Percentiles rank a stretch among this genome's conserved stretches.
Conservation (phyloP, 1,284 basidiomycete genomes). For the Ustilago trichophora region DNA sequence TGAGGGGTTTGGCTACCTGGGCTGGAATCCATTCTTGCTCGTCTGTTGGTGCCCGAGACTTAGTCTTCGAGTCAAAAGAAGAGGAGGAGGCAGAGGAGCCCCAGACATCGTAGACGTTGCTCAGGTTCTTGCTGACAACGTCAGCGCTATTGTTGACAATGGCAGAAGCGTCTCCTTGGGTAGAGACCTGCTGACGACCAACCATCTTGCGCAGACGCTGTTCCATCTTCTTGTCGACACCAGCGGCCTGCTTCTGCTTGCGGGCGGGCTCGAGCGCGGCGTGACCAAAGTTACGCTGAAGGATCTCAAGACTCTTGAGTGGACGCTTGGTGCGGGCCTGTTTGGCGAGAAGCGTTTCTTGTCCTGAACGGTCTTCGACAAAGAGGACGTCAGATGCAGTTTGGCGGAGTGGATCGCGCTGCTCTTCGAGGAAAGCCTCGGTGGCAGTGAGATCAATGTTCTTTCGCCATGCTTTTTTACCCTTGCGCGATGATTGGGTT, state of each 20-base stretch:
- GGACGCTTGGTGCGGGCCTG: conserved; percentile 68
- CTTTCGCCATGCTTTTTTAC: conserved; percentile 91
- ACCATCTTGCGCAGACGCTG: conserved; percentile 38
- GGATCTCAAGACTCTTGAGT: conserved; percentile 82
- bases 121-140: conserved; percentile 26
- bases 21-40: conserved; percentile 23
- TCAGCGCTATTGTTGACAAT: conserved; percentile 13
- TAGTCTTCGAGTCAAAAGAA: too few relatives aligned
- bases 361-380: conserved; percentile 68
- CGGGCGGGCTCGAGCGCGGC: conserved; percentile 73
- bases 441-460: conserved; percentile 69
- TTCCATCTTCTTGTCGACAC: conserved; percentile 51
- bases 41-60: too few relatives aligned
- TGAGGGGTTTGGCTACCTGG: conserved; percentile 8
- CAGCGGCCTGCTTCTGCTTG: conserved; percentile 20
- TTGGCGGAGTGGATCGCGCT: conserved; percentile 42
- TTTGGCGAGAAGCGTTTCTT: conserved; percentile 42
- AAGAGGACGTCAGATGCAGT: conserved; percentile 33
- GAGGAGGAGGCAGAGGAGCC: too few relatives aligned
- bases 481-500: conserved; percentile 81
- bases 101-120: conserved; percentile 42
- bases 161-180: conserved; percentile 19
- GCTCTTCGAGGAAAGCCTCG: conserved; percentile 53
- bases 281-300: conserved; percentile 79
- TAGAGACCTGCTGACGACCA: conserved; percentile 20